Evolutionary conservation across 352 stramenopile species (phyloP), one percentile per base, ranked within the genome.

Genomic region (Globisporangium cederbergense): DNA sequence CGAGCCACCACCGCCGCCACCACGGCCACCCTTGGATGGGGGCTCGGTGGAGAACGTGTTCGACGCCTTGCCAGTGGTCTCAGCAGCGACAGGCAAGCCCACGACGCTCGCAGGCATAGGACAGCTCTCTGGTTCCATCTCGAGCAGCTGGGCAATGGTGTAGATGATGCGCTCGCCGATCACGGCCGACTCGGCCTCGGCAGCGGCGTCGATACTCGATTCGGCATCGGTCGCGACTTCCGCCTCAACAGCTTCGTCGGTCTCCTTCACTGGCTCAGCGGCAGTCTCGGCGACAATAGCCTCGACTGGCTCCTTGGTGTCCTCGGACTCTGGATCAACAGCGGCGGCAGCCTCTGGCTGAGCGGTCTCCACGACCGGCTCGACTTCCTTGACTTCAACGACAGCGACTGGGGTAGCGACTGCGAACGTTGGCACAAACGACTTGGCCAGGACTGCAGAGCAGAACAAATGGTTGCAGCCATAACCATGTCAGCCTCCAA

Each of bases 71-170:
- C 74, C 77, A 3, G 69, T 75, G 67, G 81, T 87, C 51, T 78
- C 75, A 8, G 74, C 71, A 7, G 73, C 70, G 60, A 89, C 70
- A 6, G 83, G 62, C 56, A 79, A 75, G 2, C 73, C 74, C 36
- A 87, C 75, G 22, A 93, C 74, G 13, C 76, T 64, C 11, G 76
- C 62, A 6, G 85, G 85, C 50, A 91, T 78, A 11, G 68, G 68
- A 16, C 76, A 89, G 34, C 61, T 63, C 52, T 80, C 74, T 6
- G 82, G 82, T 56, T 91, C 81, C 72, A 93, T 79, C 67, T 86
- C 78, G 0, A 93, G 72, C 58, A 93, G 61, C 62, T 90, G 73
- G 25, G 84, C 78, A 50, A 93, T 90, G 22, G 85, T 90, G 71
- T 91, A 93, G 51, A 89, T 76, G 68, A 91, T 83, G 46, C 82